Percentiles rank a stretch among this genome's conserved stretches.
Conservation (phyloP, 2,329 filamentous ascomycete species). For the Paramyrothecium roridum region DNA sequence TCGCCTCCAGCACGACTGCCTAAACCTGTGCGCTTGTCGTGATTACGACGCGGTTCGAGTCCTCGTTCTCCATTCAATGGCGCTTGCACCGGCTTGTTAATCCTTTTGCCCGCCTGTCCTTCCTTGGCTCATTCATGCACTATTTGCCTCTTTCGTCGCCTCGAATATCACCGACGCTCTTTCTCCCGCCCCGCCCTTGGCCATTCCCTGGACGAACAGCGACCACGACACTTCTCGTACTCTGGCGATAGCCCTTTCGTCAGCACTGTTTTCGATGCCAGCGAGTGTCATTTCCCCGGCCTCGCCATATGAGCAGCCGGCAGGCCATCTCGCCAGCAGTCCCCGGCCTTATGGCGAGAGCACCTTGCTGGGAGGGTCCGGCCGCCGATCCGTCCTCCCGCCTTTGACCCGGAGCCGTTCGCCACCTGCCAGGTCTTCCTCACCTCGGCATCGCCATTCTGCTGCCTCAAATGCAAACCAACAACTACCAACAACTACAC, state of each 20-base stretch:
- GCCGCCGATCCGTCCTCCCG: neutral
- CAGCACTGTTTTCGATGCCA: neutral
- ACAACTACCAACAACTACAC: neutral
- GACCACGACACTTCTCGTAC: neutral
- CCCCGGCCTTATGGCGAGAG: neutral
- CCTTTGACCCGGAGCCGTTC: neutral
- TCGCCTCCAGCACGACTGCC: neutral
- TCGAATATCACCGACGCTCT: neutral
- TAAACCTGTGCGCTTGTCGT: neutral
- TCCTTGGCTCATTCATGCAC: neutral
- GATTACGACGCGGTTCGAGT: neutral
- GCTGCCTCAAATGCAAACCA: neutral
- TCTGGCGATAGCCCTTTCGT: too few relatives aligned
- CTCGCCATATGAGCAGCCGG: neutral
- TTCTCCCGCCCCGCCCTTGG: neutral
- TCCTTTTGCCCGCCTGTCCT: neutral
- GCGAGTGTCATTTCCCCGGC: neutral
- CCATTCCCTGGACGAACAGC: neutral
- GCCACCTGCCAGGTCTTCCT: neutral
- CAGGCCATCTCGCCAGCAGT: neutral
- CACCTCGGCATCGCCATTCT: neutral
- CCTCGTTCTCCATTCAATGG: neutral
- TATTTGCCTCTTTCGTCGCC: neutral
- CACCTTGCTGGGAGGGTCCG: neutral
- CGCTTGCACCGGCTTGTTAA: neutral